Evolutionary conservation across 1,139 yeast species (phyloP).

Genomic region (Suhomyces wounanorum): DNA sequence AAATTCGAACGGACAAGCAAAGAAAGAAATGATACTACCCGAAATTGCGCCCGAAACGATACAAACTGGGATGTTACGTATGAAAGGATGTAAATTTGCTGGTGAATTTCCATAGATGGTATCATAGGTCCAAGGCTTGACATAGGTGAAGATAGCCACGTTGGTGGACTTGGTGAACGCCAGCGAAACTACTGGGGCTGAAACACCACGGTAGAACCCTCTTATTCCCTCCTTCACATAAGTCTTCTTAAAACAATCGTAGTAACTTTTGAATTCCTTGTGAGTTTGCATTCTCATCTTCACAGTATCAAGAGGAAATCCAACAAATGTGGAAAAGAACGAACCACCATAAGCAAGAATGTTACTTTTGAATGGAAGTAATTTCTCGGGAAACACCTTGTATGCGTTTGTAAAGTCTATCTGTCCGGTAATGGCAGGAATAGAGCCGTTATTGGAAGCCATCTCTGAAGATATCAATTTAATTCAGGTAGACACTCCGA

Average conservation of each 20-base stretch:
- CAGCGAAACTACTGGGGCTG: slow-evolving; percentile 69
- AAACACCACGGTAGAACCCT: slow-evolving; percentile 77
- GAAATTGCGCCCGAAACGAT: slow-evolving; percentile 66
- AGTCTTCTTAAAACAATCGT: slow-evolving; percentile 62
- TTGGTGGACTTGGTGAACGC: slow-evolving; percentile 67
- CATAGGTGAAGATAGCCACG: slow-evolving; percentile 63
- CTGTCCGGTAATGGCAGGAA: slow-evolving; percentile 50
- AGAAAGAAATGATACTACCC: slow-evolving; percentile 63
- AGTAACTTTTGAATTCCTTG: slow-evolving; percentile 53
- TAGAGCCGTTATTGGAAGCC: slow-evolving; percentile 18
- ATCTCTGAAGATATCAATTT: background rate
- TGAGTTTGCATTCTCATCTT: slow-evolving; percentile 87
- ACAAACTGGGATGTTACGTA: slow-evolving; percentile 65
- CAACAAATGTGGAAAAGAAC: slow-evolving; percentile 65
- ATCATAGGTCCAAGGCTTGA: slow-evolving; percentile 52
- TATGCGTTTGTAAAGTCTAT: slow-evolving; percentile 41
- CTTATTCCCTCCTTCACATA: slow-evolving; percentile 60
- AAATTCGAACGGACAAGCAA: slow-evolving; percentile 86
- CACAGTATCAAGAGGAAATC: slow-evolving; percentile 82
- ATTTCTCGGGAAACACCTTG: slow-evolving; percentile 49
- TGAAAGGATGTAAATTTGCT: slow-evolving; percentile 36
- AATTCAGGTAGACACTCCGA: background rate
- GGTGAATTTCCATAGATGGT: slow-evolving; percentile 23
- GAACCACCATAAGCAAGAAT: slow-evolving; percentile 68
- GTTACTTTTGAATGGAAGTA: slow-evolving; percentile 60